Evolutionary conservation across 169 alveolate species (phyloP), one percentile per base, ranked within the genome.

Genomic region (Eimeria praecox): DNA sequence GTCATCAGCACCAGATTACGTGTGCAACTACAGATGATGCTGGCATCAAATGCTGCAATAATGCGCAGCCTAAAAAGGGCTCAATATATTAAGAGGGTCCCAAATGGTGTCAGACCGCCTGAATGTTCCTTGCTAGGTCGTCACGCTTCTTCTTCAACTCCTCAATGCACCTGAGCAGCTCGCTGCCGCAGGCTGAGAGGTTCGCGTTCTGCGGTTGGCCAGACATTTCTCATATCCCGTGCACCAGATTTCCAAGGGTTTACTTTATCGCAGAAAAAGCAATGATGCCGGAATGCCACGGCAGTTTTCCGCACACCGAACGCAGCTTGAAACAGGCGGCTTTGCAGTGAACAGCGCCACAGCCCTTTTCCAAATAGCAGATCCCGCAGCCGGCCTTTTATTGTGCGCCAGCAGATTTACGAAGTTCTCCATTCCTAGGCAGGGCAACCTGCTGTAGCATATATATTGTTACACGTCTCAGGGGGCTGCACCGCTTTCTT

Each of bases 71-170:
- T 22, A 27, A 46, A 44, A 18, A 6, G 20, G 6, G 71, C 30
- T 30, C 3, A 38, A 38, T 33, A 40, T 38, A n/a, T n/a, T 80
- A 10, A 10, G 40, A 80, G 33, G 90, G 30, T 80, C 42, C 14
- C 2, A 27, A 46, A 30, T 3, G 5, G 64, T 3, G 30, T 22
- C 94, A 33, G 62, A 88, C 94, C 44, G 94, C 85, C 56, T 64
- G 94, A 54, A 62, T 88, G 42, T 64, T 92, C 20, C 92, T 85
- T 33, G 92, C 92, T 16, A 85, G 78, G 90, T 98, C 98, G 35
- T 98, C 99, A n/a, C 99, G 96, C 95, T 98, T 97, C 95, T 98
- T 99, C 89, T 98, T 98, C 69, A 98, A 96, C 24, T 98, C 99
- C 96, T 98, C 99, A 52, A 98, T 97, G 95, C 98, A 97, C 97